A percentile compares a stretch with the other conserved stretches of the same genome.
Conservation (phyloP, 2,329 filamentous ascomycete species). For the Colletotrichum trifolii region DNA sequence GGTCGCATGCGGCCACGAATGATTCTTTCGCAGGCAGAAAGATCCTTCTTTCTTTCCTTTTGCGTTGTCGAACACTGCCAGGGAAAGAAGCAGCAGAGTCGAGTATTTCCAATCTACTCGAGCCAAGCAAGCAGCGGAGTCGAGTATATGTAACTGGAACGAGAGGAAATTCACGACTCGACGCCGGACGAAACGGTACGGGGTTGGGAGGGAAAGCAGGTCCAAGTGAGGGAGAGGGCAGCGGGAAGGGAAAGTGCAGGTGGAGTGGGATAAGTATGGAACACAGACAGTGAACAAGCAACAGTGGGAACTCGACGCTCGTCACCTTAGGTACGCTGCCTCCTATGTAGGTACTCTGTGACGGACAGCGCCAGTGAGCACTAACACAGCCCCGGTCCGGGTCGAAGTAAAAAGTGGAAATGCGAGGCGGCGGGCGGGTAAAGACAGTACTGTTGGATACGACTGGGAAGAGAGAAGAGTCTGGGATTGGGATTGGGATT, state of each 20-base stretch:
- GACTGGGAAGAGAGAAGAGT: no score
- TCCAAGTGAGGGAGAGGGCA: slow-evolving; percentile 22
- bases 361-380: slow-evolving; percentile 18
- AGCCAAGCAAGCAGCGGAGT: slow-evolving; percentile 6
- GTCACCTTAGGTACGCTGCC: background rate
- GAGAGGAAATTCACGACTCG: slow-evolving; percentile 28
- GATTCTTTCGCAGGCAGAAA: slow-evolving; percentile 9
- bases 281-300: background rate
- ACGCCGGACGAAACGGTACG: slow-evolving; percentile 23
- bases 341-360: slow-evolving; percentile 22
- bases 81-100: background rate
- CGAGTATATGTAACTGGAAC: slow-evolving; percentile 29
- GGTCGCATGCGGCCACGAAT: slow-evolving; percentile 32
- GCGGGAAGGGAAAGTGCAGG: slow-evolving; percentile 34
- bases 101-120: slow-evolving; percentile 19
- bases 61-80: background rate
- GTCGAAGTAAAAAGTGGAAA: slow-evolving; percentile 30
- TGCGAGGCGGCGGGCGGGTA: slow-evolving; percentile 27
- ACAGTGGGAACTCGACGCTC: background rate
- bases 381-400: slow-evolving; percentile 28
- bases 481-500: no score
- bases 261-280: slow-evolving; percentile 38
- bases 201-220: slow-evolving; percentile 26
- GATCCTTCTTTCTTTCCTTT: no score
- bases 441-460: background rate